These are phyloP conservation scores for Ophiostoma sp. DNA, from an alignment of 2,329 filamentous ascomycete genomes.

Conservation along the genomic window DNA sequence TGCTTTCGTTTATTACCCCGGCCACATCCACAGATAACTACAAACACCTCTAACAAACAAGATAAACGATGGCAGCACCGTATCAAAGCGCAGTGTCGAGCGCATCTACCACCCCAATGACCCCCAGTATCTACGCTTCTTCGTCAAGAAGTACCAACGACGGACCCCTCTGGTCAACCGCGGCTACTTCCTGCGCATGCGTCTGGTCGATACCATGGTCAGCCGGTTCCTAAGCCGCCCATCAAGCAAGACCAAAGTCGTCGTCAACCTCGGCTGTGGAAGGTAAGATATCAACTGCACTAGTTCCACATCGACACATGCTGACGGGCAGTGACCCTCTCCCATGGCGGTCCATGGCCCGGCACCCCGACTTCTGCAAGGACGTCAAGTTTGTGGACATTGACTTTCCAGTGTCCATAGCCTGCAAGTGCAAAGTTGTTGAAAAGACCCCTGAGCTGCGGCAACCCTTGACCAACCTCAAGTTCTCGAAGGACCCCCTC, in stretches of 20 bases:
- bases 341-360: slow-evolving; percentile 73
- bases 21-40: neutral
- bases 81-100: slow-evolving; percentile 90
- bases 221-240: slow-evolving; percentile 59
- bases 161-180: slow-evolving; percentile 86
- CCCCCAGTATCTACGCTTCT: slow-evolving; percentile 79
- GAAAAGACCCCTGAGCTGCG: slow-evolving; percentile 56
- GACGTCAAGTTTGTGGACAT: slow-evolving; percentile 72
- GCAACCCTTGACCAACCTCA: slow-evolving; percentile 44
- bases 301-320: neutral
- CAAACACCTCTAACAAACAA: slow-evolving; percentile 32
- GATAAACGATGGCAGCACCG: slow-evolving; percentile 89
- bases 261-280: slow-evolving; percentile 84
- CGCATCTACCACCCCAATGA: slow-evolving; percentile 73
- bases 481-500: slow-evolving; percentile 38
- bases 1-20: neutral
- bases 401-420: slow-evolving; percentile 76
- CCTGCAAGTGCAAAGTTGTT: slow-evolving; percentile 66
- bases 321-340: slow-evolving; percentile 64
- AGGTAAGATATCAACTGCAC: slow-evolving; percentile 56
- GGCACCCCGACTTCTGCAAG: slow-evolving; percentile 55
- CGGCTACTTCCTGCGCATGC: slow-evolving; percentile 81
- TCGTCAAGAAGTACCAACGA: slow-evolving; percentile 77
- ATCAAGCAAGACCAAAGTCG: slow-evolving; percentile 57
- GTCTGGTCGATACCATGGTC: slow-evolving; percentile 71